Evolutionary conservation across 2,329 filamentous ascomycete genomes (phyloP).

Genomic region (Paraphaeosphaeria minitans): DNA sequence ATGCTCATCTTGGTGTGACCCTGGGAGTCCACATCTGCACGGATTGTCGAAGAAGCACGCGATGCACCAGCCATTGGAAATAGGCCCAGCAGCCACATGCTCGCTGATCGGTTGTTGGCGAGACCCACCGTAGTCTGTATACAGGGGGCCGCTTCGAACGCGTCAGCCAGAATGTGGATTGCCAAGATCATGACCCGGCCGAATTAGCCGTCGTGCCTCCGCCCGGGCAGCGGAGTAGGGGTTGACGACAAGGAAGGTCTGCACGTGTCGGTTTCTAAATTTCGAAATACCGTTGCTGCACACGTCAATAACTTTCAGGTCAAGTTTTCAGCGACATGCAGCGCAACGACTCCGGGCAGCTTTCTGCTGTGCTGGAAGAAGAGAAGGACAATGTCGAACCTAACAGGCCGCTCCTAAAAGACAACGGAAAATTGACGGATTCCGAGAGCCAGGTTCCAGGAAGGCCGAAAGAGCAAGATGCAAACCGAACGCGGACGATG

Average conservation of each 20-base stretch:
- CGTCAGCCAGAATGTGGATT: neutral
- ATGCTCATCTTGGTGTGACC: neutral
- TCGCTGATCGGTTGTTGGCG: neutral
- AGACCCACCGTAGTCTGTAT: neutral
- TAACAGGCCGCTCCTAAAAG: neutral
- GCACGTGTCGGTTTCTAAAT: neutral
- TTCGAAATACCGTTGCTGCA: neutral
- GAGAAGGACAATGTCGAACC: neutral
- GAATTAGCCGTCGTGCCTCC: neutral
- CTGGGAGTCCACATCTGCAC: neutral
- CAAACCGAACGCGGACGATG: neutral
- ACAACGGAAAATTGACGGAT: constrained; percentile 1
- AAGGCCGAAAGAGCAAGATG: neutral
- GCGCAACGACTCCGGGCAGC: neutral
- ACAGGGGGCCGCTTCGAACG: neutral
- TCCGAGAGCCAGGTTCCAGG: neutral
- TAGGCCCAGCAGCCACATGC: constrained; percentile 3
- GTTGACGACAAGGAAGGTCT: constrained; percentile 4
- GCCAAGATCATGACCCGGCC: neutral
- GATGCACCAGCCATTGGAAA: constrained; percentile 2
- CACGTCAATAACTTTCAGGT: neutral
- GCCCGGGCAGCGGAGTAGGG: neutral
- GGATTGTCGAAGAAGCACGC: neutral
- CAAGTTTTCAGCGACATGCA: neutral
- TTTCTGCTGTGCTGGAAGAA: neutral